phyloP scores from a whole-genome alignment of 805 yeast species.

The Metschnikowia lunata region DNA sequence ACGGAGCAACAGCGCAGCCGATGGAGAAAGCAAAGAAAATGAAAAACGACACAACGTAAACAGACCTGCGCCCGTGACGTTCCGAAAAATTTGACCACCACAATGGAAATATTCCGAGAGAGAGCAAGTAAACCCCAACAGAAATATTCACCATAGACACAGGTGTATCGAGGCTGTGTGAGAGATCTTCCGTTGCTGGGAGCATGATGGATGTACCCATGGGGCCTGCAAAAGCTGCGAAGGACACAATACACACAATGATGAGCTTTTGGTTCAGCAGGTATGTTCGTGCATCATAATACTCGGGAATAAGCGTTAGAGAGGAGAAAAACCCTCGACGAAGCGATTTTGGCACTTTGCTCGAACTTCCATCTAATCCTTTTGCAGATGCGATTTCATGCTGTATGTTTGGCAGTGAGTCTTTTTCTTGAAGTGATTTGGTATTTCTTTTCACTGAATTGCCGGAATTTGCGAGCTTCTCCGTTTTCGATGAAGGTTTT shows the following conservation, averaged over 20 bases:
- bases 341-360: conserved; percentile 17
- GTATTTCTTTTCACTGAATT: no score
- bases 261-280: conserved; percentile 45
- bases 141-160: conserved; percentile 65
- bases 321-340: conserved; percentile 58
- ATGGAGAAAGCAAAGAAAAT: conserved; percentile 62
- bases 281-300: conserved; percentile 64
- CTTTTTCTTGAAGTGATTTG: no score
- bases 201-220: conserved; percentile 83
- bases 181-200: conserved; percentile 68
- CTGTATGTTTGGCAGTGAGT: no score
- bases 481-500: background rate
- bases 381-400: no score
- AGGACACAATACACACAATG: conserved; percentile 63
- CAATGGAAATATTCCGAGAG: conserved; percentile 75
- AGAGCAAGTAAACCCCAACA: conserved; percentile 71
- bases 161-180: conserved; percentile 50
- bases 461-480: background rate
- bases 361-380: no score
- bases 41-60: conserved; percentile 64
- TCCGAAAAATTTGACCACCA: conserved; percentile 90
- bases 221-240: conserved; percentile 78
- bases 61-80: conserved; percentile 65
- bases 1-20: conserved; percentile 65
- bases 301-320: conserved; percentile 61